Evolutionary conservation across 2,329 filamentous ascomycete genomes (phyloP), one percentile per base, ranked within the genome.

Genomic region (Zarea fungicola): DNA sequence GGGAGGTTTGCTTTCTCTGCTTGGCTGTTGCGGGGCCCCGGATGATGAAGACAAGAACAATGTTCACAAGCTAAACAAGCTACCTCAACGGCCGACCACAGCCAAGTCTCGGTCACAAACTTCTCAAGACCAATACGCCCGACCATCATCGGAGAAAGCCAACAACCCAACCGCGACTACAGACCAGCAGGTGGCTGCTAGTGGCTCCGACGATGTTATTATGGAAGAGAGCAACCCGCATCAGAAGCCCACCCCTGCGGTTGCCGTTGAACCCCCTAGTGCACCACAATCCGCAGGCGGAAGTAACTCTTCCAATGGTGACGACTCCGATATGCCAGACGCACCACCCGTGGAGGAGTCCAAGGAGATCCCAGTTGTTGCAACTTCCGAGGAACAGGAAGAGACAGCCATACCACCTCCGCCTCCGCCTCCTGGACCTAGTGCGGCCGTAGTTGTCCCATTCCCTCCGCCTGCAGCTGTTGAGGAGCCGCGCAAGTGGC

Each of bases 251-350:
- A 56, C 61, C 9, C 65, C 67, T n/a, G 61, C 64, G 11, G 63
- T 69, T 26, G 64, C 60, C 47, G 71, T 64, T 67, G 80, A 68
- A 59, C 74, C 63, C 59, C 78, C 64, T 58, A 63, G 57, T 50
- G 41, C 57, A 22, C 51, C 58, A 13, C 37, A 51, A 34, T 37
- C 43, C 18, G 19, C 42, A 53, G 11, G 39, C 52, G 43, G 55
- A 52, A 16, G 49, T 42, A 34, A 51, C 42, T 37, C 58, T 22
- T 51, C 73, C 53, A 65, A 77, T 4, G 80, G 83, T 56, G 76
- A 80, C 22, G 84, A 89, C 63, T 73, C 84, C 48, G 75, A 83
- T 48, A 88, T 89, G 80, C 74, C 75, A 29, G 85, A 88, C 63
- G 74, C 73, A 35, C 76, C 23, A 4, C 18, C 14, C 25, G 40